Conservation (phyloP, 495 filamentous ascomycete genomes). For the Barbatosphaeria neglecta region DNA sequence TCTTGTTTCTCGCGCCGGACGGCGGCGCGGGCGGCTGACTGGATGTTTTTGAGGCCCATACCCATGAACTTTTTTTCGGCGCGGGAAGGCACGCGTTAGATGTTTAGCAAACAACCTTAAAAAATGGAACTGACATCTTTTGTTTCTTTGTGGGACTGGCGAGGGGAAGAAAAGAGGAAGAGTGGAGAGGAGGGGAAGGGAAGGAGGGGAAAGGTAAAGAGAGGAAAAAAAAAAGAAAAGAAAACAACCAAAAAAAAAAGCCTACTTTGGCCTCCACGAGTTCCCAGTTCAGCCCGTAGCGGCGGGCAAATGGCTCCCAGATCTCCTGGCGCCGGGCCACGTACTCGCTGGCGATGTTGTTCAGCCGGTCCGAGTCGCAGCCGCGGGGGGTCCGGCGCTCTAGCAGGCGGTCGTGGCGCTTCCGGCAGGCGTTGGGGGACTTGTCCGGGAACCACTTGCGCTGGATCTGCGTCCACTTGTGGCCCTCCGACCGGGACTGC, state of each 20-base stretch:
- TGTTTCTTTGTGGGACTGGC: too few species aligned
- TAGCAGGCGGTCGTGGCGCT: constrained; percentile 64
- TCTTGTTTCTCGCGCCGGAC: neutral
- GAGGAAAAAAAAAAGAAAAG: too few species aligned
- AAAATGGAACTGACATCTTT: too few species aligned
- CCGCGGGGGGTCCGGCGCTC: constrained; percentile 52
- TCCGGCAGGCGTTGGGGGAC: constrained; percentile 68
- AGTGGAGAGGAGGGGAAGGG: too few species aligned
- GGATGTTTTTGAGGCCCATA: neutral
- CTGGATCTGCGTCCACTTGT: constrained; percentile 65
- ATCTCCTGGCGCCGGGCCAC: constrained; percentile 57
- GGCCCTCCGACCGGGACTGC: constrained; percentile 46
- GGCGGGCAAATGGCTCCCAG: constrained; percentile 51
- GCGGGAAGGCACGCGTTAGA: too few species aligned
- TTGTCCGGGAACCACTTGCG: constrained; percentile 56
- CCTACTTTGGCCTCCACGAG: constrained; percentile 59
- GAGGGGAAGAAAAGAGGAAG: neutral
- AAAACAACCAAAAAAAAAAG: too few species aligned
- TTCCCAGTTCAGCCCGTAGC: constrained; percentile 57
- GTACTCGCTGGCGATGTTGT: constrained; percentile 55
- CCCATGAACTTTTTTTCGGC: neutral
- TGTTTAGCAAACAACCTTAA: too few species aligned
- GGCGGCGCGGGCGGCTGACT: neutral
- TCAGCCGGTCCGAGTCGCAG: constrained; percentile 56
- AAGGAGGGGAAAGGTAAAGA: neutral